Evolutionary conservation across 129 eudicot genomes (phyloP).

Genomic region (Pittosporum tobira): DNA sequence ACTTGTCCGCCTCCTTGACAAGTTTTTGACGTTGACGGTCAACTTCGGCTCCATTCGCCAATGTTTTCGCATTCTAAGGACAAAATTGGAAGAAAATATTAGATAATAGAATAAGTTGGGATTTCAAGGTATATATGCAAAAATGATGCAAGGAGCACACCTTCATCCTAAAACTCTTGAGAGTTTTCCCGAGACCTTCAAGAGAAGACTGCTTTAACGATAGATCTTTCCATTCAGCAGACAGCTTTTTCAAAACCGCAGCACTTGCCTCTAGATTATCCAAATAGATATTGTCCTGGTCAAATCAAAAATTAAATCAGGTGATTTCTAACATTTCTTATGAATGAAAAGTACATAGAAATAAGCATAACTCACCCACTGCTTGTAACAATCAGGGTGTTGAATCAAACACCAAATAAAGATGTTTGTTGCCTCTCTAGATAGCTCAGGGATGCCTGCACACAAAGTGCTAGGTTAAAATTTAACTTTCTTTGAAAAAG

Average conservation of each 20-base stretch:
- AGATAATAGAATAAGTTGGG: neutral
- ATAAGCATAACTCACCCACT: slow-evolving; percentile 58
- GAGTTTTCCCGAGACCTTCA: slow-evolving; percentile 31
- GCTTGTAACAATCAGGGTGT: slow-evolving; percentile 70
- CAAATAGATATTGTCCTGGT: slow-evolving; percentile 40
- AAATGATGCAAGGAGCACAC: neutral
- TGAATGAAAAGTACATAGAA: neutral
- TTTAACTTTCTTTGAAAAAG: neutral
- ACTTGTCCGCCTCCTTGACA: slow-evolving; percentile 45
- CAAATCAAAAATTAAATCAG: slow-evolving; percentile 3
- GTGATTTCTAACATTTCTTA: neutral
- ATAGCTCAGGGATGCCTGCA: slow-evolving; percentile 65
- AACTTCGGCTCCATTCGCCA: slow-evolving; percentile 27
- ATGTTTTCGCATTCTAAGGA: slow-evolving; percentile 40
- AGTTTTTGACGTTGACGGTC: slow-evolving; percentile 23
- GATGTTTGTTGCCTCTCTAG: slow-evolving; percentile 65
- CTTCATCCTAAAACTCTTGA: slow-evolving; percentile 45
- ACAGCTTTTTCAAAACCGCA: slow-evolving; percentile 37
- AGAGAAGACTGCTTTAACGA: slow-evolving; percentile 32
- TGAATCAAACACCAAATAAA: slow-evolving; percentile 71
- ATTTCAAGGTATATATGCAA: neutral
- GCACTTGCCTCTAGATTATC: slow-evolving; percentile 48
- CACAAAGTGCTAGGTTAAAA: slow-evolving; percentile 1
- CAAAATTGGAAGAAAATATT: neutral
- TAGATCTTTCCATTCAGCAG: slow-evolving; percentile 32